Evolutionary conservation across 805 yeast genomes (phyloP), one percentile per base, ranked within the genome.

Genomic region (Diddensiella caesifluorescens): DNA sequence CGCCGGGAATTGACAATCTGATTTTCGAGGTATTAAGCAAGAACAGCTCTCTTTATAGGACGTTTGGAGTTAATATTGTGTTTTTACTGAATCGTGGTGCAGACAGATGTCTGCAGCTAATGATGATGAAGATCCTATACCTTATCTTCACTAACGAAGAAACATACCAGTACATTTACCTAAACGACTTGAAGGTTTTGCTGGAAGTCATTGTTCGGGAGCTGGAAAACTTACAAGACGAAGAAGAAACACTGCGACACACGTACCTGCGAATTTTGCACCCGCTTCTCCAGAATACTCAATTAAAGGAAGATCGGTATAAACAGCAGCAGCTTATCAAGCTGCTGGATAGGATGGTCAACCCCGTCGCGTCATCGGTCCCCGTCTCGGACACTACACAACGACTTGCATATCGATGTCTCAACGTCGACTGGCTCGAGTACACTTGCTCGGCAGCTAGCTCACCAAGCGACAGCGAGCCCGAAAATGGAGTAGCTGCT

Each of bases 181-280:
- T 85, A 47, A 89, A 89, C 54, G 97, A 89, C 58, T 63, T 89
- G 45, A 80, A 82, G 52, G 94, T 89, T 4, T 71, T 89, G 43
- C 79, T 83, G 10, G 95, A 87, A 55, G 88, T 89, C 6, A 69
- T 89, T 39, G 69, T 89, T 1, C 67, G 97, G 40, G 95, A 89
- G 56, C 67, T 90, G 41, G 74, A 74, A 50, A 79, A 89, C 54
- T 61, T 86, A 30, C 75, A 88, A 18, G 72, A 69, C 9, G 75
- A 74, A 16, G 75, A 76, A 28, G 81, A 73, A 44, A 63, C 72
- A 6, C 62, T 79, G 30, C 75, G 84, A 41, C 80, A 80, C 54
- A 77, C 87, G 7, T 87, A 82, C 53, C 62, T 89, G 31, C 70
- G 92, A 43, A 87, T 88, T 2, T 52, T 90, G 22, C 70, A 77